Evolutionary conservation across 805 yeast species (phyloP).

Genomic region (Jamesozyma rosinii): DNA sequence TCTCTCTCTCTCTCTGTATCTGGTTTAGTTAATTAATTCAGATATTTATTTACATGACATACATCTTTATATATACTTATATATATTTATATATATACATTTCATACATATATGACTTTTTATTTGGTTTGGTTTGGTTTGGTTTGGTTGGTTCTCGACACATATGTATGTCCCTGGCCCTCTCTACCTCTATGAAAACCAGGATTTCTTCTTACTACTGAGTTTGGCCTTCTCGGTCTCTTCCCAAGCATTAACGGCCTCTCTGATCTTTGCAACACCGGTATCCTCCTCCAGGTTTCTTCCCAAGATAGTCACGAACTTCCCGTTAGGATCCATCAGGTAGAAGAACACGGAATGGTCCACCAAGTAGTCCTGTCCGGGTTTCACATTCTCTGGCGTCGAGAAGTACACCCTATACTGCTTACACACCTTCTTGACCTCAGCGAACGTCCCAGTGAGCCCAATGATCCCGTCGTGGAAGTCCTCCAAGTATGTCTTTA

Average conservation of each 20-base stretch:
- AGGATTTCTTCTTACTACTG: neutral
- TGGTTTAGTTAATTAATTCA: too few species aligned
- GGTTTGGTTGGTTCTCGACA: too few species aligned
- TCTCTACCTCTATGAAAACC: slow-evolving; percentile 3
- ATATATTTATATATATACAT: neutral
- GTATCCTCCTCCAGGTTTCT: slow-evolving; percentile 74
- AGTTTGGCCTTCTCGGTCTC: neutral
- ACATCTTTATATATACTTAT: neutral
- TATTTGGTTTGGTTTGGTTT: neutral
- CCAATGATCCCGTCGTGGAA: slow-evolving; percentile 88
- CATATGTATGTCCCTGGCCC: neutral
- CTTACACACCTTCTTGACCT: slow-evolving; percentile 77
- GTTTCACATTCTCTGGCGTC: slow-evolving; percentile 89
- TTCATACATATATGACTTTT: neutral
- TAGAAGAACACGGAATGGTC: slow-evolving; percentile 97
- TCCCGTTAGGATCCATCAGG: slow-evolving; percentile 96
- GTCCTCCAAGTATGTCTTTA: slow-evolving; percentile 74
- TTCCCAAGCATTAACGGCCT: slow-evolving; percentile 44
- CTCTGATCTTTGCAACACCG: slow-evolving; percentile 70
- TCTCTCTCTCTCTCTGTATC: neutral
- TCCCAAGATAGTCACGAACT: slow-evolving; percentile 89
- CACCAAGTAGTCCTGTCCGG: slow-evolving; percentile 92
- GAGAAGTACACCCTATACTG: slow-evolving; percentile 90
- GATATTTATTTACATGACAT: neutral
- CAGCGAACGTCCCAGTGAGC: slow-evolving; percentile 82